Base-by-base conservation (phyloP, 2,329 filamentous ascomycete genomes). In the Neopestalotiopsis sp. region DNA sequence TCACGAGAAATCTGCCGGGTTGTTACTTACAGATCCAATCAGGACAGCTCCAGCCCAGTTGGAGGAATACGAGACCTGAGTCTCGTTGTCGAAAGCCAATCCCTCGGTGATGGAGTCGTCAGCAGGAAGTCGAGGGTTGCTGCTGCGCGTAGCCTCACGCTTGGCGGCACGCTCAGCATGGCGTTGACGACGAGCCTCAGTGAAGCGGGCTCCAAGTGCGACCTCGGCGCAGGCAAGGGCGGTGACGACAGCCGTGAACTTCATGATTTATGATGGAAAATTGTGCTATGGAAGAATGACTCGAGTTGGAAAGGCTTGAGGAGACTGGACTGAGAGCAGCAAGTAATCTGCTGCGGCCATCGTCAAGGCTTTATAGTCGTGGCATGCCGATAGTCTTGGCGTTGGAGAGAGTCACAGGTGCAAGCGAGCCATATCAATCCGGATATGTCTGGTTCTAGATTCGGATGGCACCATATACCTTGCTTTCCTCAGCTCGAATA, bases 31-130 rank as follows among this genome's bases (percentile, higher is more conserved):
- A 10, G 80, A 82, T 57, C 83, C 83, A 40, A 84, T 83, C 65
- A 88, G 82, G 9, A 89, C 85, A 1, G 86, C 86, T 42, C 88
- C 89, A 9, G 87, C 85, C 88, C 88, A 90, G 81, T 90, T 90
- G 73, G 78, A 80, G 69, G 80, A 84, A 79, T 89, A 89, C 45
- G 82, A 72, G 30, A 85, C 82, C 17, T 86, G 74, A 72, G 59
- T 62, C 59, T 62, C 30, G 17, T 62, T 62, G 59, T 62, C 59
- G 17, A 62, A n/a, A 12, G 59, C 59, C 28, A 62, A 17, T 40
- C 73, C 72, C 24, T 74, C 70, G 34, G 75, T 77, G 20, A 76
- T 75, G 56, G 77, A 24, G 24, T 56, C 40, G 9, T 56, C 40
- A 32, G 24, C 40, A 13, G 62, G 45, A 14, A 49, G 20, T 34